Conservation (phyloP, 306 rosid species). For the Cucurbita moschata region DNA sequence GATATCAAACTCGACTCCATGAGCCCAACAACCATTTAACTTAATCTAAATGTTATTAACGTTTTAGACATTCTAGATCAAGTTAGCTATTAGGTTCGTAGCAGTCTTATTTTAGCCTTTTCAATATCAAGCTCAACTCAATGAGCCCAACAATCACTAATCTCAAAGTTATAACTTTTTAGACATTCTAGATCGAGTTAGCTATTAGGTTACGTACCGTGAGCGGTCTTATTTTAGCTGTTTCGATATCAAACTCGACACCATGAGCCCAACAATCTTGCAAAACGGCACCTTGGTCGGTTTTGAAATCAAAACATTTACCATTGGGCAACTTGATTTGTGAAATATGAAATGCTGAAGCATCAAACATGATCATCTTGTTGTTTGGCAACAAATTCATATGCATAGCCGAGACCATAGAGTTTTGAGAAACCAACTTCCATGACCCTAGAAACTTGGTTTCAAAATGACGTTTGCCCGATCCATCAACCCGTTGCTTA, state of each 20-base stretch:
- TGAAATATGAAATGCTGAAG: conserved; percentile 36
- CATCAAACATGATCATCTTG: conserved; percentile 40
- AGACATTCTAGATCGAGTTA: neutral
- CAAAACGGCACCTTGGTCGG: neutral
- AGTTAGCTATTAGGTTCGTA: neutral
- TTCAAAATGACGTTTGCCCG: neutral
- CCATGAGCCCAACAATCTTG: conserved; percentile 66
- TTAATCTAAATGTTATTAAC: too few species aligned
- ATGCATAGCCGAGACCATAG: conserved; percentile 77
- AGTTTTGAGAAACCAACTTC: conserved; percentile 18
- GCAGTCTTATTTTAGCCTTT: conserved; percentile 38
- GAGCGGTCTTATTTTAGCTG: conserved; percentile 46
- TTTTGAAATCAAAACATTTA: conserved; percentile 28
- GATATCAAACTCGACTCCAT: conserved; percentile 42
- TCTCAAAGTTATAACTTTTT: too few species aligned
- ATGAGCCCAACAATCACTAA: conserved; percentile 58
- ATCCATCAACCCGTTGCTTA: neutral
- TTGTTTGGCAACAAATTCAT: conserved; percentile 51
- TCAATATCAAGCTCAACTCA: conserved; percentile 34
- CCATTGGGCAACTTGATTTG: conserved; percentile 27
- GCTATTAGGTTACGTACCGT: conserved; percentile 25
- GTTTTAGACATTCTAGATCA: too few species aligned
- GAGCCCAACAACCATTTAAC: conserved; percentile 36
- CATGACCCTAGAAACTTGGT: conserved; percentile 19
- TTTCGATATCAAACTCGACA: conserved; percentile 33